A percentile compares a stretch with the other conserved stretches of the same genome.
Conservation (phyloP, 176 grass and related monocot genomes). For the Aegilops sharonensis region DNA sequence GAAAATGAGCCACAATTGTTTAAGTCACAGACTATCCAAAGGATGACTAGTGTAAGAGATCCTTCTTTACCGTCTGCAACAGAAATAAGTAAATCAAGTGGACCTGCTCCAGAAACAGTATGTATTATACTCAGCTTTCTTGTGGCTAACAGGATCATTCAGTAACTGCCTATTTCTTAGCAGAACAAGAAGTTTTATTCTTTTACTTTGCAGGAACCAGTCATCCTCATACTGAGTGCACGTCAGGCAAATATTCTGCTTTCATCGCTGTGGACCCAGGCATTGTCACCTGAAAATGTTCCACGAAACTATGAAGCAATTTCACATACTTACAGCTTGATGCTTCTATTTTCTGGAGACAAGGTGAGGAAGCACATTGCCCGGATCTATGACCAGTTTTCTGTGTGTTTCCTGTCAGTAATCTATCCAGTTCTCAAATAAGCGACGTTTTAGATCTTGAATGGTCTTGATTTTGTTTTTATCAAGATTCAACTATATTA, state of each 20-base stretch:
- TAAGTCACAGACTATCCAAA: slow-evolving; percentile 55
- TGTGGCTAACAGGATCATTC: slow-evolving; percentile 2
- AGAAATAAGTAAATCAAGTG: slow-evolving; percentile 43
- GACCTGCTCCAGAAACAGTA: slow-evolving; percentile 51
- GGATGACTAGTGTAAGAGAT: slow-evolving; percentile 51
- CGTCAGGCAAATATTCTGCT: slow-evolving; percentile 79
- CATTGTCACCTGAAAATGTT: slow-evolving; percentile 68
- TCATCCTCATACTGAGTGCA: slow-evolving; percentile 62
- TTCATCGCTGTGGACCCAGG: slow-evolving; percentile 89
- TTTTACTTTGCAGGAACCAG: slow-evolving; percentile 59
- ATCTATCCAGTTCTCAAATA: background rate
- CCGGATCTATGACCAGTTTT: background rate
- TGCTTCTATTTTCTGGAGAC: slow-evolving; percentile 81
- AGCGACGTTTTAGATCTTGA: background rate
- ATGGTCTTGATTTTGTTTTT: background rate
- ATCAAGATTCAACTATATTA: background rate
- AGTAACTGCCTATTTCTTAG: slow-evolving; percentile 14
- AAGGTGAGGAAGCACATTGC: slow-evolving; percentile 50
- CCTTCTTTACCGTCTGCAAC: slow-evolving; percentile 14
- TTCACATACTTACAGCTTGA: slow-evolving; percentile 90
- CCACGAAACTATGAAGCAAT: slow-evolving; percentile 89
- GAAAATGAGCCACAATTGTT: slow-evolving; percentile 53
- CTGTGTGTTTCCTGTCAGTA: background rate
- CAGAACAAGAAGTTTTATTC: slow-evolving; percentile 15
- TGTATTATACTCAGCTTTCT: background rate